Evolutionary conservation across 208 protist species (phyloP).

Genomic region (Leishmania martiniquensis): DNA sequence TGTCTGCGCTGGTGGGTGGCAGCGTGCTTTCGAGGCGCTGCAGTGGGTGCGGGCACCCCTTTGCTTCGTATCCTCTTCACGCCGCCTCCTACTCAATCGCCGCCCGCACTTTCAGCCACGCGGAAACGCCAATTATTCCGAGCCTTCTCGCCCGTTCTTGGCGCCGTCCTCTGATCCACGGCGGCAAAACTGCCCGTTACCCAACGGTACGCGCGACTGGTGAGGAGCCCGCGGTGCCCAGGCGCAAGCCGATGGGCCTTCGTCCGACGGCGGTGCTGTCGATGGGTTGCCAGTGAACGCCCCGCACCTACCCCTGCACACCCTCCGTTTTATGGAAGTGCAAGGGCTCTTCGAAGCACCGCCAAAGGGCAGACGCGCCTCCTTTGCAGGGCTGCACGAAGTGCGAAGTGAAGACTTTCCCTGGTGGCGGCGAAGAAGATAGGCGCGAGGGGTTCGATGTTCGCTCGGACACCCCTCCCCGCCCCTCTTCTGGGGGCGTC

Average conservation of each 20-base stretch:
- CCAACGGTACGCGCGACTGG: conserved; percentile 40
- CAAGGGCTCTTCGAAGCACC: conserved; percentile 46
- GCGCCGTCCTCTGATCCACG: conserved; percentile 54
- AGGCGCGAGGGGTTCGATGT: not conserved
- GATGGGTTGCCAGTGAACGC: conserved; percentile 64
- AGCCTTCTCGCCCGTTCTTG: conserved; percentile 55
- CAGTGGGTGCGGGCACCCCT: conserved; percentile 64
- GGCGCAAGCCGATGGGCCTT: conserved; percentile 59
- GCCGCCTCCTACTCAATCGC: conserved; percentile 63
- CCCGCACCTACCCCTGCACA: conserved; percentile 51
- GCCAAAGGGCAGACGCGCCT: conserved; percentile 48
- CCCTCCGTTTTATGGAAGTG: conserved; percentile 56
- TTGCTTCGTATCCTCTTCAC: conserved; percentile 61
- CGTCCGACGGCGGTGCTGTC: conserved; percentile 55
- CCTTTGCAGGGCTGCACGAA: conserved; percentile 37
- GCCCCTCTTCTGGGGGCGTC: not conserved
- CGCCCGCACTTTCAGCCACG: conserved; percentile 46
- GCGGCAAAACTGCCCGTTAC: conserved; percentile 35
- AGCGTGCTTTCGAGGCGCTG: too few relatives aligned
- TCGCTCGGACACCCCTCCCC: not conserved
- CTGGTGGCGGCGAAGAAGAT: not conserved
- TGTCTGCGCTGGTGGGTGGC: too few relatives aligned
- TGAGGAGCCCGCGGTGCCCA: conserved; percentile 57
- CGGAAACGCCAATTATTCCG: conserved; percentile 69
- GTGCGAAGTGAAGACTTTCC: conserved; percentile 11